A percentile compares a stretch with the other conserved stretches of the same genome.
These are phyloP conservation scores for Taphrina deformans DNA, from an alignment of 1,139 yeast species.

Conservation along the genomic window DNA sequence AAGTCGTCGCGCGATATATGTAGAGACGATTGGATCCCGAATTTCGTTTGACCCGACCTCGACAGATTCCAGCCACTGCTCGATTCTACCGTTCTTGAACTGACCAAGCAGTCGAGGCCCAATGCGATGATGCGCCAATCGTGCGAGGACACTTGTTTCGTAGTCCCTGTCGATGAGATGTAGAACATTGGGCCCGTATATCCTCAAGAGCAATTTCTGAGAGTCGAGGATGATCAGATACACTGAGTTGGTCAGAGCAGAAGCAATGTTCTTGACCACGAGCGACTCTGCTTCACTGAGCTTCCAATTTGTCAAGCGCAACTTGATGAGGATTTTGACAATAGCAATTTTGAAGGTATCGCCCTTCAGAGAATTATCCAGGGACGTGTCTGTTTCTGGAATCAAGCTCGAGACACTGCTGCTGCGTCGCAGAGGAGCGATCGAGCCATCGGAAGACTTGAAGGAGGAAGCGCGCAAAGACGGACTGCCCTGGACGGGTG, in stretches of 20 bases:
- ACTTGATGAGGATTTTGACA: conserved; percentile 23
- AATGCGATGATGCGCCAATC: conserved; percentile 72
- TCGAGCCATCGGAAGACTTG: conserved; percentile 25
- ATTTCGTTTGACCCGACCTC: conserved; percentile 73
- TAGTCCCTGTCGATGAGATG: conserved; percentile 80
- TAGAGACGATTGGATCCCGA: conserved; percentile 71
- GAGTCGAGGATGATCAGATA: conserved; percentile 55
- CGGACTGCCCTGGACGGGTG: conserved; percentile 9
- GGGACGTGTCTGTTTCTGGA: conserved; percentile 22
- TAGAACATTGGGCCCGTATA: conserved; percentile 89
- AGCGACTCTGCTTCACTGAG: conserved; percentile 14
- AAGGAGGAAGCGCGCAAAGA: conserved; percentile 24
- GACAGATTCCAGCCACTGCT: conserved; percentile 79
- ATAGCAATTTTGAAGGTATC: conserved; percentile 23
- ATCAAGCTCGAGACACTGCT: conserved; percentile 27
- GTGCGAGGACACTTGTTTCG: conserved; percentile 70
- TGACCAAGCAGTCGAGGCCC: conserved; percentile 90
- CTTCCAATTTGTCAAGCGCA: conserved; percentile 29
- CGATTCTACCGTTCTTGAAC: conserved; percentile 86
- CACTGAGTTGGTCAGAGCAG: conserved; percentile 89
- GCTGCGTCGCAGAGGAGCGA: conserved; percentile 27
- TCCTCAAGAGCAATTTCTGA: conserved; percentile 59
- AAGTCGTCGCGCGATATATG: conserved; percentile 93
- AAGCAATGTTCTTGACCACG: conserved; percentile 46
- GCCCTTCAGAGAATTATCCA: conserved; percentile 24